Base-by-base conservation (phyloP, 331 rosid genomes). In the Quercus lobata region DNA sequence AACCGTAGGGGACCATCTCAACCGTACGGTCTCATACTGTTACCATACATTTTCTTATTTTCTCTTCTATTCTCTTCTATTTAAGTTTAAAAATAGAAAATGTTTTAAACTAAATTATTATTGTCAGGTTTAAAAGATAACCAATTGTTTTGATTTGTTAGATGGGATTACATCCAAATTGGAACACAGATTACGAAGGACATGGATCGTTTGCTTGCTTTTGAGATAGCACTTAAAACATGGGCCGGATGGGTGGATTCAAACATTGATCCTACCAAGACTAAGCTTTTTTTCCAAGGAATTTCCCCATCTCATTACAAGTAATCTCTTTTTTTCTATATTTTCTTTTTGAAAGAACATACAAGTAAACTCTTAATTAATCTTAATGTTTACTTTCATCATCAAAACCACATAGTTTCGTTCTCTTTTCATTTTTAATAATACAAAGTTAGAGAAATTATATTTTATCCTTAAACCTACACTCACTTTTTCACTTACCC, bases 261-360 rank as follows among this genome's bases (percentile, higher is more conserved):
- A 30, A 84, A 89, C 74, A 53, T 90, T 19, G 91, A 95, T 82
- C 89, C 96, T 70, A 0, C 87, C 12, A 90, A 62, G 74, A 86
- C 90, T 2, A 75, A 14, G 27, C 90, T 91, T 46, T 90, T 91
- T 93, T 95, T 91, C 82, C 98, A 93, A 83, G 99, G 99, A 32
- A 95, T 95, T 83, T 95, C 98, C 6, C 99, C 99, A 10, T 89
- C 99, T 71, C 99, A 95, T 80, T 95, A 95, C 90, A 93, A 93
- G 99, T 95, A 89, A 82, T 84, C 32, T 65, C 41, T 24, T 30
- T 19, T 7, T 44, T 44, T 44, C 14, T 44, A 10, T 44, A 7
- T 44, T 44, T 44, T 44, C 3, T 44, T 44, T 44, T 44, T 44
- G 10, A 44, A 44, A 44, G 14, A 44, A 44, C 9, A 2, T 2